These are phyloP conservation scores for Rhynchospora pubera DNA, from an alignment of 176 grass and related monocot genomes.

Conservation along the genomic window DNA sequence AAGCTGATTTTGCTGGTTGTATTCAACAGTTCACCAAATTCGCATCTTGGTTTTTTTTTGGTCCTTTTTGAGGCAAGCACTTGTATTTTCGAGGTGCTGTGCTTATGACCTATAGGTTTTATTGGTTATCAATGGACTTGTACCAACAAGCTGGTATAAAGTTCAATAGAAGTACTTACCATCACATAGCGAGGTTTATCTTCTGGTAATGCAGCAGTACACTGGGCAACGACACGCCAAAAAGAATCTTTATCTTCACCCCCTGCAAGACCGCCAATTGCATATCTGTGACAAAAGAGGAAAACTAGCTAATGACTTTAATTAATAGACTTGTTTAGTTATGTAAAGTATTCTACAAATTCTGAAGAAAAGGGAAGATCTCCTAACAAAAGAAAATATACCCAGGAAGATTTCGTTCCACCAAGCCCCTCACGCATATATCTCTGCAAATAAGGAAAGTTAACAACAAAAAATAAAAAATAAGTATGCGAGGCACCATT, in stretches of 20 bases:
- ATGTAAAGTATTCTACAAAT: neutral
- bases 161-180: conserved; percentile 34
- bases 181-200: conserved; percentile 98
- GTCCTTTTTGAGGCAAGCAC: too few relatives aligned
- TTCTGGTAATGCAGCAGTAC: conserved; percentile 83
- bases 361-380: neutral
- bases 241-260: conserved; percentile 99
- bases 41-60: too few relatives aligned
- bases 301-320: conserved; percentile 22
- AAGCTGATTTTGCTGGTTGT: too few relatives aligned
- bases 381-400: conserved; percentile 25
- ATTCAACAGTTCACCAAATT: too few relatives aligned
- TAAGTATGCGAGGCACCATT: neutral
- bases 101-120: too few relatives aligned
- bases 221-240: conserved; percentile 91
- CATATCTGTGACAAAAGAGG: conserved; percentile 51
- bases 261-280: conserved; percentile 91
- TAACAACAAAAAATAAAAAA: conserved; percentile 14
- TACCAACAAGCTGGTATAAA: neutral
- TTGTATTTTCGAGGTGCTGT: too few relatives aligned
- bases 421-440: conserved; percentile 77
- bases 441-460: conserved; percentile 44
- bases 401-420: conserved; percentile 90
- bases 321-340: conserved; percentile 2
- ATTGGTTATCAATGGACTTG: neutral